Base-by-base conservation (phyloP, 176 grass and related monocot species). In the Microstegium vimineum region DNA sequence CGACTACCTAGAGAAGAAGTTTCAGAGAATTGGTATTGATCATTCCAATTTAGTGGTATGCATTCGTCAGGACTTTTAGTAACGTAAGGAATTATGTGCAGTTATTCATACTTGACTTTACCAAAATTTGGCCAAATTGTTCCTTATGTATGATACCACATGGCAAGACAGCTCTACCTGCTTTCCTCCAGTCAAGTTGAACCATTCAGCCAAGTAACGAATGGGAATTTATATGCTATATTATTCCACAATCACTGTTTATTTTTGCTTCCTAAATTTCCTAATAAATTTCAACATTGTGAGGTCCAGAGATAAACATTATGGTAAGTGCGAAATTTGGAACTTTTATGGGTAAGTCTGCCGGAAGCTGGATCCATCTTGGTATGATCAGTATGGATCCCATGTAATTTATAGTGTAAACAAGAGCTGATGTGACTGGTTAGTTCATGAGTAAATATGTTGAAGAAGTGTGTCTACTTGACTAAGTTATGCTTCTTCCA, bases 321-420 rank as follows among this genome's bases (percentile, higher is more conserved):
- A 15, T 15, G 36, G 40, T 12, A 18, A 38, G 17, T 38, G 30
- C 49, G 20, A 41, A 69, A 62, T 28, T n/a, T 35, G 28, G 2
- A 76, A 4, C 7, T 80, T 73, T 42, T 52, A 71, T 71, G 49
- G 13, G 34, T 41, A 11, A 20, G 8, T 69, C 23, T 30, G 10
- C 47, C 5, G 8, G 74, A 38, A 57, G 52, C 52, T 57, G 52
- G 8, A 65, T 43, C 30, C 45, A 25, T 81, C 6, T 60, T 69
- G 42, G 8, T 52, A 47, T 81, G 45, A 17, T 28, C 62, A 68
- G 71, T 78, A 42, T 82, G 52, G 59, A n/a, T 65, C 41, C 26
- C 63, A 63, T 47, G 18, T 36, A 68, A 71, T 41, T 54, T 54
- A 40, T 71, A 40, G 56, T 86, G 62, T 67, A 62, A 75, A 82